A percentile compares a stretch with the other conserved stretches of the same genome.
Evolutionary conservation across 2,329 filamentous ascomycete genomes (phyloP).

Genomic region (Neonectria coccinea): DNA sequence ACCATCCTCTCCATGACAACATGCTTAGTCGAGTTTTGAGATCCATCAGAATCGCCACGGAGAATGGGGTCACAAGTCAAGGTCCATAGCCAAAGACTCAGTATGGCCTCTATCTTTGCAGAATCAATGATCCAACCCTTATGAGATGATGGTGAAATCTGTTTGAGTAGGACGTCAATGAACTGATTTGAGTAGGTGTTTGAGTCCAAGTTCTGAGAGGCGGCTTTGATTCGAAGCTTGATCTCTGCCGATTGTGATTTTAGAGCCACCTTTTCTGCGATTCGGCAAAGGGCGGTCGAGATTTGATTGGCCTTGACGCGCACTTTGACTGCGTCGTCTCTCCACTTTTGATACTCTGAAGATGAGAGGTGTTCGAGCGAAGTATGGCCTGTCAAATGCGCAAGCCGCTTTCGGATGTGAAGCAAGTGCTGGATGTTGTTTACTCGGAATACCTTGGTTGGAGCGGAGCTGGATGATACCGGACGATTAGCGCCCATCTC

Average conservation of each 20-base stretch:
- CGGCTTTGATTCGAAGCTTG: background rate
- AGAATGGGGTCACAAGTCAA: conserved; percentile 5
- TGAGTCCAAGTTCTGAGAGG: background rate
- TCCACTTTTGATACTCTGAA: conserved; percentile 22
- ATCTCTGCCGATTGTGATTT: background rate
- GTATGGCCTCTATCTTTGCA: conserved; percentile 34
- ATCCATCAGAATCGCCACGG: background rate
- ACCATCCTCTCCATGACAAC: conserved; percentile 19
- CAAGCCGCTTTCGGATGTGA: conserved; percentile 19
- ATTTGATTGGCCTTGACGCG: conserved; percentile 22
- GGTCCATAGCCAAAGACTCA: conserved; percentile 37
- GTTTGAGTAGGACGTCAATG: conserved; percentile 2
- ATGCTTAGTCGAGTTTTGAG: conserved; percentile 2
- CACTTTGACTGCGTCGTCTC: conserved; percentile 26
- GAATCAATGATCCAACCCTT: conserved; percentile 29
- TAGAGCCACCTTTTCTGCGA: background rate
- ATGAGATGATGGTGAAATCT: background rate
- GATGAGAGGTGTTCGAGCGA: background rate
- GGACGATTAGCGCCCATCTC: background rate
- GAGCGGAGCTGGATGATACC: background rate
- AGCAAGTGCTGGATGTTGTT: conserved; percentile 1
- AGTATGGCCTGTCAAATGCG: conserved; percentile 22
- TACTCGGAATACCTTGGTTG: background rate
- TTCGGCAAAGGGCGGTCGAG: conserved; percentile 22
- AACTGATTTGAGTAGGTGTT: background rate